Evolutionary conservation across 139 green algal species (phyloP).

Genomic region (Coelastrella sp.): DNA sequence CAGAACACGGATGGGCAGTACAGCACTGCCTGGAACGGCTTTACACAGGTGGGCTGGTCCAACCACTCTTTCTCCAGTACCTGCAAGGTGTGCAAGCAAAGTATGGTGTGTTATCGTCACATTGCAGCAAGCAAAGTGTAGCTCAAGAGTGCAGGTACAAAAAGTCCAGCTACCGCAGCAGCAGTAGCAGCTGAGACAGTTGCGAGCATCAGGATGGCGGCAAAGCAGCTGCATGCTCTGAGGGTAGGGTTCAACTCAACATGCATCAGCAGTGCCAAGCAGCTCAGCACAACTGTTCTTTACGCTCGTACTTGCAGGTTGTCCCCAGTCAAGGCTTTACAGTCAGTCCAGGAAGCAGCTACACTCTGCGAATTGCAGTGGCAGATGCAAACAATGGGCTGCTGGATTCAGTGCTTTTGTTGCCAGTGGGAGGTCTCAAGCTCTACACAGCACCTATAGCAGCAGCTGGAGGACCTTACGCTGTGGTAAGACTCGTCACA

Average conservation of each 20-base stretch:
- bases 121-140: too few species aligned
- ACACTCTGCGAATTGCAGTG: constrained; percentile 31
- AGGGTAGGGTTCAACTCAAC: neutral
- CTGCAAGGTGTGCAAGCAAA: neutral
- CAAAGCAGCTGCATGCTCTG: neutral
- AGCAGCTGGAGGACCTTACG: constrained; percentile 23
- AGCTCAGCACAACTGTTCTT: neutral
- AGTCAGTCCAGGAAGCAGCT: constrained; percentile 13
- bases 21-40: constrained; percentile 10
- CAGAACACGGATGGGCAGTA: neutral
- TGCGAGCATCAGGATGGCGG: too few species aligned
- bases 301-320: neutral
- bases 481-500: constrained; percentile 2
- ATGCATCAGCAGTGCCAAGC: neutral
- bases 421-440: constrained; percentile 16
- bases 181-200: too few species aligned
- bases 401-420: constrained; percentile 33
- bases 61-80: neutral
- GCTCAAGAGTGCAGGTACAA: too few species aligned
- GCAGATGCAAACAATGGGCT: constrained; percentile 25
- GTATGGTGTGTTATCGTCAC: neutral
- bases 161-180: too few species aligned
- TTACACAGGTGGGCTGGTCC: constrained; percentile 25
- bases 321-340: constrained; percentile 28
- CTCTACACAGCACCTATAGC: constrained; percentile 1